A percentile compares a stretch with the other conserved stretches of the same genome.
Conservation (phyloP, 345 rosid species). For the Ailanthus altissimus region DNA sequence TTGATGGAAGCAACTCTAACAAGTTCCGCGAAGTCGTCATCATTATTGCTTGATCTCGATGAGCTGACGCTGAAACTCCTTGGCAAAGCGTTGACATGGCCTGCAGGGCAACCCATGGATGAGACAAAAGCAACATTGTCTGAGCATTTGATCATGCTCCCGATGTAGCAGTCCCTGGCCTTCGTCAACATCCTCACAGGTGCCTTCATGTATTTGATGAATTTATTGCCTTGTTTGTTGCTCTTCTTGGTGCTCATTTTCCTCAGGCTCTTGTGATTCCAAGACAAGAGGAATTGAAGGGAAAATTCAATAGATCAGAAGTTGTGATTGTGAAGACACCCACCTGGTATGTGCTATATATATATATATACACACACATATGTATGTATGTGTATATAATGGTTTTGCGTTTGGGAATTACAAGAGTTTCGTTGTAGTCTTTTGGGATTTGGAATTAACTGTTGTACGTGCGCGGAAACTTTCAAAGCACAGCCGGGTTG, state of each 20-base stretch:
- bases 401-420: background rate
- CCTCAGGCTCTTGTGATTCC: background rate
- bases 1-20: constrained; percentile 50
- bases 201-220: constrained; percentile 43
- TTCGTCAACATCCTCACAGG: constrained; percentile 45
- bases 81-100: constrained; percentile 43
- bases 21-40: constrained; percentile 49
- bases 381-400: too few relatives aligned
- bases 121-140: constrained; percentile 35
- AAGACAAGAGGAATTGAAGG: too few relatives aligned
- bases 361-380: too few relatives aligned
- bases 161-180: constrained; percentile 60
- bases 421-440: too few relatives aligned
- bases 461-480: background rate
- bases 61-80: constrained; percentile 52
- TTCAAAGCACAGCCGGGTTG: background rate
- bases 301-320: too few relatives aligned
- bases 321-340: background rate
- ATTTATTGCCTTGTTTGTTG: constrained; percentile 31
- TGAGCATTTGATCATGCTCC: constrained; percentile 57
- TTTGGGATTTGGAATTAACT: too few relatives aligned
- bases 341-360: too few relatives aligned
- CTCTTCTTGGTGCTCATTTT: constrained; percentile 16
- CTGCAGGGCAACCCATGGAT: constrained; percentile 44
- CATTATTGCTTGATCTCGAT: constrained; percentile 30